Conservation (phyloP, 495 filamentous ascomycete genomes). For the Annulohypoxylon maeteangense region DNA sequence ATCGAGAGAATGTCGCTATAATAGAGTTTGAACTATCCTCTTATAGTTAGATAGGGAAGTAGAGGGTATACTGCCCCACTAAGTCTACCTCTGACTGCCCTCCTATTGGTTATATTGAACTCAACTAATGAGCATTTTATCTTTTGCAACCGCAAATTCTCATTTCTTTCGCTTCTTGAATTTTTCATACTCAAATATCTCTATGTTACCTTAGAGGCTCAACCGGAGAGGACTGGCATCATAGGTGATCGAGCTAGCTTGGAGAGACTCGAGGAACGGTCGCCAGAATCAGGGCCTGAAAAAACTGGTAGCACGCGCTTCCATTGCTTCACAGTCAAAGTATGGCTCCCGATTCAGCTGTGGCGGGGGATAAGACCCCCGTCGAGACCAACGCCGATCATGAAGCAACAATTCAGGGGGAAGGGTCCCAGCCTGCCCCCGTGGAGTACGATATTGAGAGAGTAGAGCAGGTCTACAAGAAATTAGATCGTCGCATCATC, state of each 20-base stretch:
- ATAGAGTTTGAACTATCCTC: conserved; percentile 39
- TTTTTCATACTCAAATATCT: conserved; percentile 8
- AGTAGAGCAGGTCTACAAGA: conserved; percentile 75
- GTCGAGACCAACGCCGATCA: conserved; percentile 28
- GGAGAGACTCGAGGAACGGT: not conserved
- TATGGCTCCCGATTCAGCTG: conserved; percentile 53
- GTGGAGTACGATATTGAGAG: conserved; percentile 63
- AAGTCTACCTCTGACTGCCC: not conserved
- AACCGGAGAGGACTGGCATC: not conserved
- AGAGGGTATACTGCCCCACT: conserved; percentile 18
- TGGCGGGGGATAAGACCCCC: conserved; percentile 46
- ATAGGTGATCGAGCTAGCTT: not conserved
- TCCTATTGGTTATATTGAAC: conserved; percentile 26
- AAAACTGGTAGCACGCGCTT: conserved; percentile 60
- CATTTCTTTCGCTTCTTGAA: conserved; percentile 7
- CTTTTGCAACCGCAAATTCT: conserved; percentile 7
- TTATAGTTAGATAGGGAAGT: conserved; percentile 27
- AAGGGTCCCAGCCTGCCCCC: conserved; percentile 26
- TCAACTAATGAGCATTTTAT: conserved; percentile 17
- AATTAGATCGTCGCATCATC: conserved; percentile 85
- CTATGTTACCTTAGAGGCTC: not conserved
- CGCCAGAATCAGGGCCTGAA: conserved; percentile 40
- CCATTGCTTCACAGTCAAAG: conserved; percentile 64
- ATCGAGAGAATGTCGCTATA: conserved; percentile 21
- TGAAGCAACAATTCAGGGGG: conserved; percentile 31